A percentile compares a stretch with the other conserved stretches of the same genome.
These are phyloP conservation scores for Dactylellina cionopaga DNA, from an alignment of 2,329 filamentous ascomycete genomes.

Conservation along the genomic window DNA sequence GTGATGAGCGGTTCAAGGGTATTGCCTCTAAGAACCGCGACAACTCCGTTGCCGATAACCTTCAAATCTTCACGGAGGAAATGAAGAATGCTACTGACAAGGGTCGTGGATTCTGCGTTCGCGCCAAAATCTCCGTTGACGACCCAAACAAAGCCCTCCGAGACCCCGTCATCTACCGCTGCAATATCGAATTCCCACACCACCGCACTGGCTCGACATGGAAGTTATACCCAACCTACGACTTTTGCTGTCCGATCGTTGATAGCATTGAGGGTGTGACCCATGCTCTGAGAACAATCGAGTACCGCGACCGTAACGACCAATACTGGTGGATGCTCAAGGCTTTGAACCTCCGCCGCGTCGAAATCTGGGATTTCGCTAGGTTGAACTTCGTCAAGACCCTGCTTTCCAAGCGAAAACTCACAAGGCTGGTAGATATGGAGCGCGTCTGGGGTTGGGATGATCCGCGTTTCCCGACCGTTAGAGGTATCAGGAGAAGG, in stretches of 20 bases:
- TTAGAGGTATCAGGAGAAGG: constrained; percentile 79
- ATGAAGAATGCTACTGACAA: constrained; percentile 88
- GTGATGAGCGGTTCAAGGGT: constrained; percentile 82
- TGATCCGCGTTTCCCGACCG: constrained; percentile 85
- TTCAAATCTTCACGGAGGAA: constrained; percentile 81
- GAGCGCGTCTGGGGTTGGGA: constrained; percentile 85
- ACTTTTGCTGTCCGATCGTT: constrained; percentile 84
- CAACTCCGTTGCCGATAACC: constrained; percentile 79
- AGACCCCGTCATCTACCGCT: constrained; percentile 97
- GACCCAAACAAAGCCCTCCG: constrained; percentile 95
- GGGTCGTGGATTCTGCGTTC: constrained; percentile 87
- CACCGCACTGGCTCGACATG: constrained; percentile 81
- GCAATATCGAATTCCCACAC: constrained; percentile 74
- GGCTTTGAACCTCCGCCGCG: constrained; percentile 76
- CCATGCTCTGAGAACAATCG: constrained; percentile 82
- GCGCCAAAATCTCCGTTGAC: constrained; percentile 90
- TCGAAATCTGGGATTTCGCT: constrained; percentile 86
- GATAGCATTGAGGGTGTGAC: constrained; percentile 84
- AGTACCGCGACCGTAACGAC: constrained; percentile 86
- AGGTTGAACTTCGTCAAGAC: constrained; percentile 86
- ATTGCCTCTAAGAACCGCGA: constrained; percentile 84
- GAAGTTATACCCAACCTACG: constrained; percentile 90
- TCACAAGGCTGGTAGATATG: constrained; percentile 81
- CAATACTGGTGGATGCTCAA: constrained; percentile 89
- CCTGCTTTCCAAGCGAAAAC: constrained; percentile 85